Conservation (phyloP, 805 yeast species). For the Candida pseudofarinosa region DNA sequence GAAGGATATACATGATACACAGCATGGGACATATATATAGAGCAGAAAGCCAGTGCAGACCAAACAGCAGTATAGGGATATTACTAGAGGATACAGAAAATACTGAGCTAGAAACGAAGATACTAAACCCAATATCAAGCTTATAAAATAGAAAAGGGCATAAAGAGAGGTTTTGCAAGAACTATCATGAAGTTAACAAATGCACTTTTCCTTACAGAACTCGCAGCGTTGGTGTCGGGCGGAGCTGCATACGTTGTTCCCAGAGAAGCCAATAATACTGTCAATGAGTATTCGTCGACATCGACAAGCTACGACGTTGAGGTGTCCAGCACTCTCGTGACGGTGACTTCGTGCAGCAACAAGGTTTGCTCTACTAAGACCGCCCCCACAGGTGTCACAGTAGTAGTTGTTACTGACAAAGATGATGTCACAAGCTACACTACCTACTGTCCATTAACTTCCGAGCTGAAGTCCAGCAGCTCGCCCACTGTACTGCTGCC, state of each 20-base stretch:
- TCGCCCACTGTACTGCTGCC: background rate
- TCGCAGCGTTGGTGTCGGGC: background rate
- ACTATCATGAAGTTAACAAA: background rate
- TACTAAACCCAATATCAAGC: too few species aligned
- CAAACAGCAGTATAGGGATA: too few species aligned
- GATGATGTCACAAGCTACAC: slow-evolving; percentile 10
- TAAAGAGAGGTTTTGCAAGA: background rate
- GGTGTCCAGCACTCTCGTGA: slow-evolving; percentile 1
- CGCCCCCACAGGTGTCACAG: slow-evolving; percentile 21
- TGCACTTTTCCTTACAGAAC: background rate
- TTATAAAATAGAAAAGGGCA: too few species aligned
- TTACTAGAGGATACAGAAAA: too few species aligned
- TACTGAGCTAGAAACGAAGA: too few species aligned
- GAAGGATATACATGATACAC: too few species aligned
- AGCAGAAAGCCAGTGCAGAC: too few species aligned
- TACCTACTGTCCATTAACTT: slow-evolving; percentile 15
- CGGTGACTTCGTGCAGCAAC: slow-evolving; percentile 8
- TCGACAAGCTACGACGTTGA: background rate
- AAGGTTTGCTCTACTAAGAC: slow-evolving; percentile 12
- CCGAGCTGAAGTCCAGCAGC: background rate
- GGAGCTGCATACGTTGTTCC: background rate
- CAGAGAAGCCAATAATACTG: background rate
- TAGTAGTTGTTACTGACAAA: slow-evolving; percentile 8
- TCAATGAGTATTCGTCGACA: background rate
- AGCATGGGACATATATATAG: too few species aligned